Conservation (phyloP, 345 rosid species). For the Salix viminalis region DNA sequence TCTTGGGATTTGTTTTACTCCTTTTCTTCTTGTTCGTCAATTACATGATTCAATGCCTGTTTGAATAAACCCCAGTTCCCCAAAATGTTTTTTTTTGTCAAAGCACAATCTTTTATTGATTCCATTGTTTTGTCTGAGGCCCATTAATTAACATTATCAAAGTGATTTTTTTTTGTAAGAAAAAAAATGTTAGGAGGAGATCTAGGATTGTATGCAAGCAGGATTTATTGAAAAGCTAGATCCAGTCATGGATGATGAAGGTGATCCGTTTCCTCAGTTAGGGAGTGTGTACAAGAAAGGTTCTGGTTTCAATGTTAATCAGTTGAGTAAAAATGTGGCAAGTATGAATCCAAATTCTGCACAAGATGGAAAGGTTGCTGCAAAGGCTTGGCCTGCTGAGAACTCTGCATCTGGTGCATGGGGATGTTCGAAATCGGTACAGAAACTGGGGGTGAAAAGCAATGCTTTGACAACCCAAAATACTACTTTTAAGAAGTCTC, state of each 20-base stretch:
- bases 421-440: slow-evolving; percentile 1
- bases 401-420: slow-evolving; percentile 1
- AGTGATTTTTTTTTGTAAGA: too few species aligned
- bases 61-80: too few species aligned
- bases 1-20: too few species aligned
- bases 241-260: not conserved
- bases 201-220: too few species aligned
- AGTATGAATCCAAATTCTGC: not conserved
- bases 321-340: not conserved
- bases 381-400: not conserved
- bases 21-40: too few species aligned
- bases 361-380: not conserved
- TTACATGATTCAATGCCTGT: too few species aligned
- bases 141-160: too few species aligned
- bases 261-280: slow-evolving; percentile 15
- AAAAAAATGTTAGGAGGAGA: too few species aligned
- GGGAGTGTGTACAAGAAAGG: slow-evolving; percentile 8
- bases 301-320: not conserved
- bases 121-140: too few species aligned
- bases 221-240: too few species aligned
- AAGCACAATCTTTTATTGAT: too few species aligned
- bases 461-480: not conserved
- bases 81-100: too few species aligned
- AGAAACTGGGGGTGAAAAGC: slow-evolving; percentile 3
- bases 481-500: not conserved